These are phyloP conservation scores for Ophiosphaerella narmari DNA, from an alignment of 2,329 filamentous ascomycete species.

Conservation along the genomic window DNA sequence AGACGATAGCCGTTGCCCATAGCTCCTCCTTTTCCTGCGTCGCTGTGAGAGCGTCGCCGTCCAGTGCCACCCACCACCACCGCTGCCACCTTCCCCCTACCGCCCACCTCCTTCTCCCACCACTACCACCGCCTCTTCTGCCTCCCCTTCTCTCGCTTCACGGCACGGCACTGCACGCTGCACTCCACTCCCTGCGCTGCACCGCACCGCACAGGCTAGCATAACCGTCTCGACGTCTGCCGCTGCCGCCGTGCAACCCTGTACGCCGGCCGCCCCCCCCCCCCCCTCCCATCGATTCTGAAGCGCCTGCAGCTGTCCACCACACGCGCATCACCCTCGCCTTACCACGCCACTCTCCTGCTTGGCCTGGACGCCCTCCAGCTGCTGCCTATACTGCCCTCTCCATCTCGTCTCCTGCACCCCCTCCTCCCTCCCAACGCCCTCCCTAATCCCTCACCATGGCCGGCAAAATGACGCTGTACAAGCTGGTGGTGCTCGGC, in stretches of 20 bases:
- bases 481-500: constrained; percentile 93
- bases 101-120: not conserved
- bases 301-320: constrained; percentile 31
- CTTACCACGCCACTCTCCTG: constrained; percentile 16
- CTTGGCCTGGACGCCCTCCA: constrained; percentile 1
- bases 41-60: too few species aligned
- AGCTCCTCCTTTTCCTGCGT: not conserved
- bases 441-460: constrained; percentile 55
- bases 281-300: constrained; percentile 32
- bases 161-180: too few species aligned
- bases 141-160: not conserved
- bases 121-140: constrained; percentile 7
- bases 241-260: constrained; percentile 26
- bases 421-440: not conserved
- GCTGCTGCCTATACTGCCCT: constrained; percentile 9
- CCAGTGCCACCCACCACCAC: too few species aligned
- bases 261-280: constrained; percentile 19
- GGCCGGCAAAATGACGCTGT: constrained; percentile 93
- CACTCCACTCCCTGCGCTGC: not conserved
- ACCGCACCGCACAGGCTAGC: not conserved
- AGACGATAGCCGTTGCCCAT: constrained; percentile 12
- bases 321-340: constrained; percentile 30
- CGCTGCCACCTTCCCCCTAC: not conserved
- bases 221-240: constrained; percentile 3
- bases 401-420: constrained; percentile 5